Conservation (phyloP, 139 green algal genomes). For the Dunaliella sp. region DNA sequence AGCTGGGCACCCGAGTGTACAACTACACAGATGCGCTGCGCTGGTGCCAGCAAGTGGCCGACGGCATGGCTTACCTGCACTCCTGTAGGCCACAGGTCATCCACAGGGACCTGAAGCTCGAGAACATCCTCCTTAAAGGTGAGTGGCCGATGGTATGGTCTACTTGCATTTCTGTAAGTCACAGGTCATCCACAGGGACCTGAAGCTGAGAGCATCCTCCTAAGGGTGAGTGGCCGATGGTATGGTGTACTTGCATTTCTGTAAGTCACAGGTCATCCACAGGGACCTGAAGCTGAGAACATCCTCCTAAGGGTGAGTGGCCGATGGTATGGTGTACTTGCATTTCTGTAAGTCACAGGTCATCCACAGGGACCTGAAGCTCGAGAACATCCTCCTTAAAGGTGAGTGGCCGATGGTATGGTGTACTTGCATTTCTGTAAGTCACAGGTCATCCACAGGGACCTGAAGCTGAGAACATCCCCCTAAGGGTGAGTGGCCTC, state of each 20-base stretch:
- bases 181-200: slow-evolving; percentile 67
- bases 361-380: slow-evolving; percentile 80
- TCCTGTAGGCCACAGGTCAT: slow-evolving; percentile 40
- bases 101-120: slow-evolving; percentile 83
- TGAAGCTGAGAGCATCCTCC: slow-evolving; percentile 89
- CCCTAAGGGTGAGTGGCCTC: slow-evolving; percentile 37
- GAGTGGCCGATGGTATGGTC: slow-evolving; percentile 10
- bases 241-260: slow-evolving; percentile 23
- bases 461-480: slow-evolving; percentile 87
- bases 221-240: slow-evolving; percentile 35
- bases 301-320: slow-evolving; percentile 61
- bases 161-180: slow-evolving; percentile 25
- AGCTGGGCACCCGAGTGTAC: background rate
- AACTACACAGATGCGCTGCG: background rate
- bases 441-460: slow-evolving; percentile 62
- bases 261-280: slow-evolving; percentile 51
- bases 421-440: slow-evolving; percentile 27
- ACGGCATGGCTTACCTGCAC: slow-evolving; percentile 33
- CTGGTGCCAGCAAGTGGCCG: slow-evolving; percentile 5
- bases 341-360: slow-evolving; percentile 33
- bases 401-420: slow-evolving; percentile 20
- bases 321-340: slow-evolving; percentile 26
- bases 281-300: slow-evolving; percentile 89
- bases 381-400: slow-evolving; percentile 80
- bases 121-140: slow-evolving; percentile 76